phyloP scores from a whole-genome alignment of 495 filamentous ascomycete species.

The Neurospora tetraspora region DNA sequence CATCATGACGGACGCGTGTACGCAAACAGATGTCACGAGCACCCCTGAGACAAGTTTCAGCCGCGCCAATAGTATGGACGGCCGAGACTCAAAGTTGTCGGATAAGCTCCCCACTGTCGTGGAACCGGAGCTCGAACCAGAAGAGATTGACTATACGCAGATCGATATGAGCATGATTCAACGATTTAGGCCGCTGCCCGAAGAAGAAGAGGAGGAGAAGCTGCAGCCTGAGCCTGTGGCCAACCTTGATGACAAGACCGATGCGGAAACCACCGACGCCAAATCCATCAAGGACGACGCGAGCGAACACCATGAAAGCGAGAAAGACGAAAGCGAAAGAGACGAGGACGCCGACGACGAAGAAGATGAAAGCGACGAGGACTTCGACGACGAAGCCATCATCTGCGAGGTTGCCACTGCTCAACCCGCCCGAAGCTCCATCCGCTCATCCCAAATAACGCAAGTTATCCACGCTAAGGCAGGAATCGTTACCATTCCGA shows the following conservation, averaged over 20 bases:
- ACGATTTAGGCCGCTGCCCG: constrained; percentile 15
- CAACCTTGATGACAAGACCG: not conserved
- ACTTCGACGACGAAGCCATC: constrained; percentile 39
- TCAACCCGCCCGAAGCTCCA: constrained; percentile 37
- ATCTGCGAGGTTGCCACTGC: constrained; percentile 40
- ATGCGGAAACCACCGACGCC: not conserved
- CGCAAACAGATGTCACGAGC: constrained; percentile 43
- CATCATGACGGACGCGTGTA: constrained; percentile 48
- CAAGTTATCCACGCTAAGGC: constrained; percentile 42
- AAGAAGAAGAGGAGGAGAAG: constrained; percentile 14
- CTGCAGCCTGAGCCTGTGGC: constrained; percentile 3
- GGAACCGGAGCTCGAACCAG: constrained; percentile 38
- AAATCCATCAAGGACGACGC: not conserved
- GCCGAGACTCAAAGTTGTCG: constrained; percentile 21
- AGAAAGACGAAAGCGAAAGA: constrained; percentile 16
- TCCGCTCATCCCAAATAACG: constrained; percentile 37
- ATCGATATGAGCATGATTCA: constrained; percentile 39
- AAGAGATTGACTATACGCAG: constrained; percentile 45
- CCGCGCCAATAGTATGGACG: constrained; percentile 37
- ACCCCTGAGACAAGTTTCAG: constrained; percentile 40
- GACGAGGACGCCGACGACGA: constrained; percentile 33
- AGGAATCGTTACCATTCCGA: constrained; percentile 61
- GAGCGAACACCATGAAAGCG: not conserved
- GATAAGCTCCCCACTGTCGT: constrained; percentile 29
- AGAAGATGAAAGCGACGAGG: constrained; percentile 35